Percentiles rank a stretch among this genome's conserved stretches.
Conservation (phyloP, 2,329 filamentous ascomycete genomes). For the Blastomyces parvus region DNA sequence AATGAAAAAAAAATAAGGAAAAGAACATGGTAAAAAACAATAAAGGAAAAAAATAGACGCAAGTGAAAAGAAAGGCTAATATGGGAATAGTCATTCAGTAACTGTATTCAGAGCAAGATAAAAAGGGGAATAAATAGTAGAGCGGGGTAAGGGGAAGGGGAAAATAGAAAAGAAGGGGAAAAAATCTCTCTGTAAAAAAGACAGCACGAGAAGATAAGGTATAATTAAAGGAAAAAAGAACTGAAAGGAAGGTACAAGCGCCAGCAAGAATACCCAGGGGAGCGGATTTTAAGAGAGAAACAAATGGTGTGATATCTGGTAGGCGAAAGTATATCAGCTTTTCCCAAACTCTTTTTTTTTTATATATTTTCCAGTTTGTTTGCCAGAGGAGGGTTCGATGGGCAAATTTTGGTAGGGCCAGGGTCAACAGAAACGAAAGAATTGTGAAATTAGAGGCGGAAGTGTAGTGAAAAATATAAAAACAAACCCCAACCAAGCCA, state of each 20-base stretch:
- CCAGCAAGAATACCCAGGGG: not conserved
- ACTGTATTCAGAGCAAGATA: conserved; percentile 5
- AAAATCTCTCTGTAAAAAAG: conserved; percentile 5
- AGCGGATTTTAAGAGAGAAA: conserved; percentile 1
- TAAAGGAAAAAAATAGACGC: not conserved
- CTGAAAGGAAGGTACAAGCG: conserved; percentile 1
- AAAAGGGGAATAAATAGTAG: conserved; percentile 6
- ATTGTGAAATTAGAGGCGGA: conserved; percentile 2
- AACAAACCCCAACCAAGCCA: not conserved
- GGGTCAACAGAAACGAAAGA: conserved; percentile 4
- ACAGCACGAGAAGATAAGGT: conserved; percentile 6
- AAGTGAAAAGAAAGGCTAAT: conserved; percentile 1
- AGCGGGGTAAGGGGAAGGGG: not conserved
- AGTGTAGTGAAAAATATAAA: not conserved
- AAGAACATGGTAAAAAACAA: not conserved
- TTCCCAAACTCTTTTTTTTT: not conserved
- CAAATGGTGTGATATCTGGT: conserved; percentile 4
- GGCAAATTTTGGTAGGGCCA: not conserved
- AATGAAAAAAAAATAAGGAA: not conserved
- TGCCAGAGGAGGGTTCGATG: not conserved
- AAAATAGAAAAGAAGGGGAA: not conserved
- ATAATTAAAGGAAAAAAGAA: not conserved
- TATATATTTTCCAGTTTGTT: not conserved
- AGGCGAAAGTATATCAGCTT: not conserved
- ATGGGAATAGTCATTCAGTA: conserved; percentile 9